Evolutionary conservation across 768 basidiomycete genomes (phyloP), one percentile per base, ranked within the genome.

Genomic region (Epithele typhae): DNA sequence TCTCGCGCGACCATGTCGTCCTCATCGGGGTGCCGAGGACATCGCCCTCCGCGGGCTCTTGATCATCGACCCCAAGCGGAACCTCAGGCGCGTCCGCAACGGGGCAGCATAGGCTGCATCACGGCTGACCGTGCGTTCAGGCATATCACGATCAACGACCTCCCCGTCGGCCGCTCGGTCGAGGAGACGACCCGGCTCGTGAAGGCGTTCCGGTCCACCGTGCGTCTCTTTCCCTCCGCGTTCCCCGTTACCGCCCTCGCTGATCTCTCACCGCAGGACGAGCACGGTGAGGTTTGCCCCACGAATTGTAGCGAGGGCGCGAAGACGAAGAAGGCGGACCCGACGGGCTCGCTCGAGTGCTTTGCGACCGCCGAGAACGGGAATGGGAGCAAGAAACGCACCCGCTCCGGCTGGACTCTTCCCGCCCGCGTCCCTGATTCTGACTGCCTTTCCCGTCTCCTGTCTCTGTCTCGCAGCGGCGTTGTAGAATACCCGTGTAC

Each of bases 141-240:
- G 51, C 85, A 90, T 73, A 84, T 88, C 56, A 91, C 89, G 45
- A 73, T 95, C 51, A 95, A 95, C 62, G 93, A 96, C 66, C 77
- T 94, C 33, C 90, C 92, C 12, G 92, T 95, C 40, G 93, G 93
- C n/a, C 87, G 93, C 43, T 92, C 90, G 3, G 92, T 95, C 44
- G 92, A 92, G 30, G 93, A 96, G 72, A 93, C 92, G 1, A 56
- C 93, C 43, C 86, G 93, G 49, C 81, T 96, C 40, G 72, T 96
- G 69, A 83, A 94, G 67, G 93, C 93, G 18, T 93, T 95, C 85
- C 92, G 94, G 61, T 92, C 86, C 66, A 81, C 81, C 11, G 87
- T 89, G 60, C 35, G 81, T 71, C 5, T 25, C n/a, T n/a, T n/a
- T n/a, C n/a, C n/a, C n/a, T n/a, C 42, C 12, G n/a, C 33, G 12